phyloP scores from a whole-genome alignment of 1,139 yeast genomes.

The Zygotorulaspora mrakii region DNA sequence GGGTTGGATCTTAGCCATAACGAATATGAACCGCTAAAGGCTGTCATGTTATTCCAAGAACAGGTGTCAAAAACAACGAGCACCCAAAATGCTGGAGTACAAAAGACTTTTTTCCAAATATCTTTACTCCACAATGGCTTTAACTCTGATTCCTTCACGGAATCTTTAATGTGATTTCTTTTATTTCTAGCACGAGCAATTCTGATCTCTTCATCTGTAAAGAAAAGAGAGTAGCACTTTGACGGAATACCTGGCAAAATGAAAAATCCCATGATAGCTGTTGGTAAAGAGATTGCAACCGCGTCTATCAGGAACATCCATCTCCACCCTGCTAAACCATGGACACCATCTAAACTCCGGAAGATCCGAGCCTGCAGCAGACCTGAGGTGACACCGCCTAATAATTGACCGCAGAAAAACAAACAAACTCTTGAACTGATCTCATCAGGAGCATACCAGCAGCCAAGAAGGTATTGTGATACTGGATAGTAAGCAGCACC shows the following conservation, averaged over 20 bases:
- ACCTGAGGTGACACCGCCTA: conserved; percentile 56
- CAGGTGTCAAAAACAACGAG: conserved; percentile 36
- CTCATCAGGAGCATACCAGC: conserved; percentile 65
- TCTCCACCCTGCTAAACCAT: conserved; percentile 66
- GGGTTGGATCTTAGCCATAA: conserved; percentile 39
- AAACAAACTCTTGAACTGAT: conserved; percentile 40
- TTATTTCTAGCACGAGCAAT: conserved; percentile 56
- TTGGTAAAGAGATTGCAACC: conserved; percentile 51
- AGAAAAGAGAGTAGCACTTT: conserved; percentile 47
- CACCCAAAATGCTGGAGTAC: conserved; percentile 36
- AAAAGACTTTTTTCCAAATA: conserved; percentile 36
- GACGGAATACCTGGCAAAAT: conserved; percentile 66
- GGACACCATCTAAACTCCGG: conserved; percentile 46
- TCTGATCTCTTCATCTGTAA: conserved; percentile 60
- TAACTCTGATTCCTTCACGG: conserved; percentile 23
- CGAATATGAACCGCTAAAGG: conserved; percentile 38
- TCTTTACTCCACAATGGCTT: conserved; percentile 28
- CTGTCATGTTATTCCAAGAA: conserved; percentile 39
- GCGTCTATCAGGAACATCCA: conserved; percentile 79
- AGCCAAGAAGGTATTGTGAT: conserved; percentile 62
- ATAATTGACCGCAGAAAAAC: conserved; percentile 48
- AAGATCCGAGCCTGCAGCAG: conserved; percentile 54
- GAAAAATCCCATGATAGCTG: conserved; percentile 53
- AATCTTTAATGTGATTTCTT: conserved; percentile 36
- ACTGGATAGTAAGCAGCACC: conserved; percentile 64